These are phyloP conservation scores for Mycena leptocephala DNA, from an alignment of 768 basidiomycete species.

Conservation along the genomic window DNA sequence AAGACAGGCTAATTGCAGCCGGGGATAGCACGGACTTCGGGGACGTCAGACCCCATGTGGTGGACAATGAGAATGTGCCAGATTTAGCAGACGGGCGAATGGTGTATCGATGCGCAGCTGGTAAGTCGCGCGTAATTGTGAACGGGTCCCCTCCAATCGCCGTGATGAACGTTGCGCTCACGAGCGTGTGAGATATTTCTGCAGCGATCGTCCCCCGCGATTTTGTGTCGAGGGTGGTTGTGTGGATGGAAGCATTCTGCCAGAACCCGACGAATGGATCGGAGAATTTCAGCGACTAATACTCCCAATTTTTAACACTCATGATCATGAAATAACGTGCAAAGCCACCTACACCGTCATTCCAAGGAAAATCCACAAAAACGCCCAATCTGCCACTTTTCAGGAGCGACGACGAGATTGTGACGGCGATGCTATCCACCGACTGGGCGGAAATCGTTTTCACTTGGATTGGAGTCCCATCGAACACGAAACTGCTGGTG, in stretches of 20 bases:
- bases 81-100: conserved; percentile 50
- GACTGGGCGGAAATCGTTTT: conserved; percentile 57
- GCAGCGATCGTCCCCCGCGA: conserved; percentile 44
- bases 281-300: conserved; percentile 59
- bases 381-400: conserved; percentile 56
- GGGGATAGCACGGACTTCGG: conserved; percentile 40
- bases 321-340: not conserved
- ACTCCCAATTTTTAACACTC: not conserved
- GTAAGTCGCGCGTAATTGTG: conserved; percentile 58
- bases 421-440: conserved; percentile 58
- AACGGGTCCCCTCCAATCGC: conserved; percentile 59
- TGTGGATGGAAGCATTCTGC: conserved; percentile 64
- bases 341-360: conserved; percentile 59
- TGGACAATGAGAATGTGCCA: conserved; percentile 53
- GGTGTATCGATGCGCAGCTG: conserved; percentile 64
- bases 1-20: conserved; percentile 50
- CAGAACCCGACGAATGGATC: conserved; percentile 74
- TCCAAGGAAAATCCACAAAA: conserved; percentile 76
- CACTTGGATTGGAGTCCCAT: conserved; percentile 55
- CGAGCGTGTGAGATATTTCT: conserved; percentile 61
- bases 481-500: conserved; percentile 60
- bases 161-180: conserved; percentile 58
- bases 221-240: conserved; percentile 53
- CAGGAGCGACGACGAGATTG: conserved; percentile 60
- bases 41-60: conserved; percentile 48